A percentile compares a stretch with the other conserved stretches of the same genome.
Conservation (phyloP, 2,329 filamentous ascomycete genomes). For the Ceratocystis variospora region DNA sequence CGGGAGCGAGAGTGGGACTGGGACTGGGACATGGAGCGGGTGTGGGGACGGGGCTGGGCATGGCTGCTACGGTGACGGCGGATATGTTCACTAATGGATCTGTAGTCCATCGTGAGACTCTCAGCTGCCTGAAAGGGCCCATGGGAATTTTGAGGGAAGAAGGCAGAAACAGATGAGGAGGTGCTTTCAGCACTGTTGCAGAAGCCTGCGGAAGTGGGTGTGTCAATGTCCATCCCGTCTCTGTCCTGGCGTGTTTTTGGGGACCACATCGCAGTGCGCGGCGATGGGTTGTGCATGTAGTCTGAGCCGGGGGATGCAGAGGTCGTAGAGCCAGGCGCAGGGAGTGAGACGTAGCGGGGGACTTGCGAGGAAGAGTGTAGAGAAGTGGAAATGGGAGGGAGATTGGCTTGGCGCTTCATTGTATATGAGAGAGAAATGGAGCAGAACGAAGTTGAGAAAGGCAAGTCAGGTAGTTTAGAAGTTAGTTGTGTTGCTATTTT, state of each 20-base stretch:
- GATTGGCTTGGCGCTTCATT: background rate
- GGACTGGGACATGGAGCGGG: background rate
- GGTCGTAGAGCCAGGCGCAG: background rate
- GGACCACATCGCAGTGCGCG: background rate
- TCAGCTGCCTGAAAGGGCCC: background rate
- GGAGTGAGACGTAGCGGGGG: background rate
- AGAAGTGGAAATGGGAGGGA: background rate
- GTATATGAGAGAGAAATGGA: background rate
- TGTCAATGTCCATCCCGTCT: slow-evolving; percentile 1
- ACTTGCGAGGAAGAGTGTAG: background rate
- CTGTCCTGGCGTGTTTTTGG: background rate
- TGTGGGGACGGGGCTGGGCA: background rate
- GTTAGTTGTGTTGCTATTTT: background rate
- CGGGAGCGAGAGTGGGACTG: background rate
- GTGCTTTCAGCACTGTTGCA: background rate
- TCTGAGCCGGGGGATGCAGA: background rate
- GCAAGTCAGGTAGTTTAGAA: background rate
- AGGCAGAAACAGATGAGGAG: background rate
- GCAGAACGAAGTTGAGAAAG: background rate
- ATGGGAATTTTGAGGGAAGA: background rate
- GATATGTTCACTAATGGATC: background rate
- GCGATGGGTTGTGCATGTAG: slow-evolving; percentile 3
- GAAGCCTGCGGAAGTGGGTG: background rate
- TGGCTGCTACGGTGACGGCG: background rate
- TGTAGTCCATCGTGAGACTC: background rate